Conservation (phyloP, 2,329 filamentous ascomycete genomes). For the Penicillium olsonii region DNA sequence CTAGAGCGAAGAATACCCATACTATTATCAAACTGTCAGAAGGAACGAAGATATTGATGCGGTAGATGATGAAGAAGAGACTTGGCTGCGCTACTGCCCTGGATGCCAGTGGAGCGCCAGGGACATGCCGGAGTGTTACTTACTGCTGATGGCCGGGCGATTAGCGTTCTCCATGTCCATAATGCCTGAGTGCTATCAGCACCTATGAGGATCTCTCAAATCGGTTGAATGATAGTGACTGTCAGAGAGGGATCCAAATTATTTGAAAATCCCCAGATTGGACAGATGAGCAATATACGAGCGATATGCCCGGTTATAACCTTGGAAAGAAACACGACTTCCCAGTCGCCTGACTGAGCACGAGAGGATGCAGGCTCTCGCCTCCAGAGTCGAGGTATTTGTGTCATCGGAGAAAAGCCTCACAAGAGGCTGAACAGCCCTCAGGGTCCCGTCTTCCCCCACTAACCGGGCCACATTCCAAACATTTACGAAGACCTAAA, state of each 20-base stretch:
- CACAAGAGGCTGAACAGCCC: neutral
- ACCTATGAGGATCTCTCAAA: too few species aligned
- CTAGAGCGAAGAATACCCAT: slow-evolving; percentile 18
- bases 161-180: slow-evolving; percentile 4
- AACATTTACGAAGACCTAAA: neutral
- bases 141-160: slow-evolving; percentile 14
- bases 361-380: neutral
- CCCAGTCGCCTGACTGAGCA: neutral
- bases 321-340: too few species aligned
- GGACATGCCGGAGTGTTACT: neutral
- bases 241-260: neutral
- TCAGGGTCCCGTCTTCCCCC: neutral
- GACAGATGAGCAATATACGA: neutral
- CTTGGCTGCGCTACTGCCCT: too few species aligned
- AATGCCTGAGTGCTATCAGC: neutral
- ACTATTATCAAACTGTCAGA: slow-evolving; percentile 3
- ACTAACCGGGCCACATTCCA: neutral
- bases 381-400: neutral
- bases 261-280: neutral
- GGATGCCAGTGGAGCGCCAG: neutral
- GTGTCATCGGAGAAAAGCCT: neutral
- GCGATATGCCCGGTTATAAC: neutral
- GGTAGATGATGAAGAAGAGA: too few species aligned
- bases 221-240: too few species aligned
- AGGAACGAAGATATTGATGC: neutral